phyloP scores from a whole-genome alignment of 2,329 filamentous ascomycete species.

The Graphilbum ipis-grandicollis region DNA sequence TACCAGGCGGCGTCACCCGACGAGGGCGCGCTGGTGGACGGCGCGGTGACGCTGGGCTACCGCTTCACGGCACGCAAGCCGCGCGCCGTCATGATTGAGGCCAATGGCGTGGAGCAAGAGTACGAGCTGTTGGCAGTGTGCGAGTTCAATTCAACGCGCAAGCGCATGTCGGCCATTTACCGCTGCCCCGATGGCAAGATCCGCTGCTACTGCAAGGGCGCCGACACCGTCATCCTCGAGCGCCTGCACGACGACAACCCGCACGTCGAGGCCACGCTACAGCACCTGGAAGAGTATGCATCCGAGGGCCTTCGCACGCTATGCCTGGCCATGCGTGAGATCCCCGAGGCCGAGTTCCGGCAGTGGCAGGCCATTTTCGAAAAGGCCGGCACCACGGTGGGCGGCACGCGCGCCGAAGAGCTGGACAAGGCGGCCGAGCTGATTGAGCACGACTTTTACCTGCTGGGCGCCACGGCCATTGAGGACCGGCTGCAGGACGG shows the following conservation, averaged over 20 bases:
- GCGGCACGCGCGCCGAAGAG: constrained; percentile 84
- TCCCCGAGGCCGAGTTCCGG: constrained; percentile 74
- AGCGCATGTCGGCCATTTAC: constrained; percentile 96
- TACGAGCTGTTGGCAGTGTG: constrained; percentile 93
- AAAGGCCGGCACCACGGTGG: constrained; percentile 72
- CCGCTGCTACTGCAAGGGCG: constrained; percentile 85
- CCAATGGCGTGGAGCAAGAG: constrained; percentile 53
- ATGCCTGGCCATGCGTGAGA: constrained; percentile 84
- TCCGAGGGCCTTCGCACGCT: constrained; percentile 89
- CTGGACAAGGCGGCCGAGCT: constrained; percentile 93
- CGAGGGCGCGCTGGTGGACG: constrained; percentile 90
- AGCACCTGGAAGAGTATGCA: constrained; percentile 96
- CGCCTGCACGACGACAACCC: constrained; percentile 70
- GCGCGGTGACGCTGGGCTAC: constrained; percentile 73
- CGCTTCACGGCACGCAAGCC: constrained; percentile 84
- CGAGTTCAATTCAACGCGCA: constrained; percentile 95
- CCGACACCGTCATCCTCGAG: constrained; percentile 93
- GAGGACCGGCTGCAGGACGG: constrained; percentile 95
- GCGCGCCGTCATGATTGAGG: constrained; percentile 67
- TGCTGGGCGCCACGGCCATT: constrained; percentile 90
- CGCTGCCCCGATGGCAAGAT: constrained; percentile 93
- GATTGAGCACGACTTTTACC: constrained; percentile 79
- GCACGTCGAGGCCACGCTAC: constrained; percentile 73
- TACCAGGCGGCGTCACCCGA: constrained; percentile 97
- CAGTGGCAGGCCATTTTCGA: constrained; percentile 82